These are phyloP conservation scores for Yamagishiella unicocca DNA, from an alignment of 139 green algal species.

Conservation along the genomic window DNA sequence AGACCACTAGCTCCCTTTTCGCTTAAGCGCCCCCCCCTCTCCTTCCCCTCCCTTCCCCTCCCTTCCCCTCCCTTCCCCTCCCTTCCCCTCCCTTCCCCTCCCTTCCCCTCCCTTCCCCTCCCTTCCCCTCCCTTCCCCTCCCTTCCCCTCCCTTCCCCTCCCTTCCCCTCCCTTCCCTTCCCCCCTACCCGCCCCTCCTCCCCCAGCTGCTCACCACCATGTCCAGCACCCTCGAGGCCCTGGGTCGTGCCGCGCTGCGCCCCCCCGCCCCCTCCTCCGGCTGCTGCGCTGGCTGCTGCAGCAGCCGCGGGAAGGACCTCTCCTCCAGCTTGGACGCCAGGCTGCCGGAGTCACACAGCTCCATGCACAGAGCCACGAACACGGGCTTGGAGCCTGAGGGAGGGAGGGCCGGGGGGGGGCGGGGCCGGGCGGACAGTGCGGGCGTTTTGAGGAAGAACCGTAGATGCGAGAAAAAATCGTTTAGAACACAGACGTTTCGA, in stretches of 20 bases:
- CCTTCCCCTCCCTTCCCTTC: too few species aligned
- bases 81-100: too few species aligned
- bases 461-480: too few species aligned
- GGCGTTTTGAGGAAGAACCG: too few species aligned
- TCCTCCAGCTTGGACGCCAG: conserved; percentile 38
- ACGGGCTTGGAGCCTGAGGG: conserved; percentile 41
- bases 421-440: too few species aligned
- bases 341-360: conserved; percentile 38
- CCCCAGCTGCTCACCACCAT: conserved; percentile 22
- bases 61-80: too few species aligned
- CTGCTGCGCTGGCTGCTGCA: neutral
- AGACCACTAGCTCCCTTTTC: too few species aligned
- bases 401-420: neutral
- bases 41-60: too few species aligned
- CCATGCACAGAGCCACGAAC: conserved; percentile 39
- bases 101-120: too few species aligned
- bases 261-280: neutral
- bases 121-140: too few species aligned
- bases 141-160: neutral
- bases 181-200: neutral
- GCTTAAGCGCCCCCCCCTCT: too few species aligned
- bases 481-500: too few species aligned
- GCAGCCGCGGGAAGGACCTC: conserved; percentile 23
- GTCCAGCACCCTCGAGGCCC: conserved; percentile 6
- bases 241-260: neutral